A percentile compares a stretch with the other conserved stretches of the same genome.
phyloP scores from a whole-genome alignment of 2,329 filamentous ascomycete species.

The Beauveria sp. region DNA sequence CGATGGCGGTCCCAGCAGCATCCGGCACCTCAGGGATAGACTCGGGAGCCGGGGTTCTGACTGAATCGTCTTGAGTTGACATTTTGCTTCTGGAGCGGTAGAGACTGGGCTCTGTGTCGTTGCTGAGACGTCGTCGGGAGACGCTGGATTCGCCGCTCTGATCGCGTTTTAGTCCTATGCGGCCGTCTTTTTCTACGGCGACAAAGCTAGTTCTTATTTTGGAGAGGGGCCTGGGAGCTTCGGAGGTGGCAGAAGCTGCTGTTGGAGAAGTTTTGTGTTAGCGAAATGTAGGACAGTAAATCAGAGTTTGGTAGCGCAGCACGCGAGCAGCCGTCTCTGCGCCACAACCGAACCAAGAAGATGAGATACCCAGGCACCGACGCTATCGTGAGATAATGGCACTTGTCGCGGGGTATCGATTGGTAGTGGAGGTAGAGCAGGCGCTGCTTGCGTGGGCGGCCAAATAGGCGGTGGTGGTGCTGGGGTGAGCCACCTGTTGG shows the following conservation, averaged over 20 bases:
- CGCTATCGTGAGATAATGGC: not conserved
- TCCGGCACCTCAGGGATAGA: slow-evolving; percentile 8
- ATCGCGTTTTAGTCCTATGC: slow-evolving; percentile 42
- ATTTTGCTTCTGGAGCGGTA: slow-evolving; percentile 29
- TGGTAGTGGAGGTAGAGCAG: not conserved
- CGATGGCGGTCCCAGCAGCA: not conserved
- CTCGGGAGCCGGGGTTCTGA: slow-evolving; percentile 8
- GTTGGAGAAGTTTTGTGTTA: not conserved
- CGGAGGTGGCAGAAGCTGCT: slow-evolving; percentile 24
- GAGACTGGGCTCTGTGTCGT: slow-evolving; percentile 28
- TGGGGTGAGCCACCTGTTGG: slow-evolving; percentile 41
- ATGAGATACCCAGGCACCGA: not conserved
- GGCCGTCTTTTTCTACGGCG: slow-evolving; percentile 59
- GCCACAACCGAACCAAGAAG: not conserved
- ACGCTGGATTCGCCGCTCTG: slow-evolving; percentile 30
- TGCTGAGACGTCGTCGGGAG: slow-evolving; percentile 29
- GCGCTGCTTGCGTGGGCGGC: not conserved
- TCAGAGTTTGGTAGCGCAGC: slow-evolving; percentile 4
- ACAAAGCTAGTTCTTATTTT: slow-evolving; percentile 72
- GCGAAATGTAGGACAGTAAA: not conserved
- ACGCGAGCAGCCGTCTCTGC: not conserved
- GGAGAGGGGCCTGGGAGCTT: slow-evolving; percentile 59
- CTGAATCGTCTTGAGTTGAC: slow-evolving; percentile 19
- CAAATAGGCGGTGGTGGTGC: slow-evolving; percentile 11
- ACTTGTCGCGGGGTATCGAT: not conserved